Conservation (phyloP, 108 stramenopile species). For the Aureococcus anophagefferens region DNA sequence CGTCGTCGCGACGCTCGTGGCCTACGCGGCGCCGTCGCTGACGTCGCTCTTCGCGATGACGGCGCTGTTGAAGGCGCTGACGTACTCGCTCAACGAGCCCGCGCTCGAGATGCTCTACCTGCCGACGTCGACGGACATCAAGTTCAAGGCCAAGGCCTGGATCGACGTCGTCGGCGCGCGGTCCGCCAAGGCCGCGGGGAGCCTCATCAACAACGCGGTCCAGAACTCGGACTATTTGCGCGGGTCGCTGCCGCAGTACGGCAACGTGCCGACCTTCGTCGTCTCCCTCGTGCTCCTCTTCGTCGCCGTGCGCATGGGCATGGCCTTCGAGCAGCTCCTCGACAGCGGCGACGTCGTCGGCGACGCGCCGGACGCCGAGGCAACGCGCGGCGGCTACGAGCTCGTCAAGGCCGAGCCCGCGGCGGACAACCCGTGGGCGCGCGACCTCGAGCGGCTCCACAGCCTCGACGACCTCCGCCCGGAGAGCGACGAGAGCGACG, state of each 20-base stretch:
- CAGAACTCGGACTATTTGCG: slow-evolving; percentile 15
- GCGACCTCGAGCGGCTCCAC: too few species aligned
- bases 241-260: slow-evolving; percentile 13
- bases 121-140: slow-evolving; percentile 32
- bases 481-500: too few species aligned
- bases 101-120: slow-evolving; percentile 44
- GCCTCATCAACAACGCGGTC: slow-evolving; percentile 34
- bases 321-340: slow-evolving; percentile 23
- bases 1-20: slow-evolving; percentile 14
- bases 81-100: slow-evolving; percentile 44
- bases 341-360: slow-evolving; percentile 28
- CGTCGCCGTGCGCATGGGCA: slow-evolving; percentile 30
- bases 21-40: slow-evolving; percentile 17
- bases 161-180: slow-evolving; percentile 44
- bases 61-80: slow-evolving; percentile 42
- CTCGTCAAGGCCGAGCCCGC: background rate
- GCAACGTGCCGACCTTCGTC: slow-evolving; percentile 19
- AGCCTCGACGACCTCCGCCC: too few species aligned
- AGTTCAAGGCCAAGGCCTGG: slow-evolving; percentile 47
- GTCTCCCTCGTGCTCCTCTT: slow-evolving; percentile 19
- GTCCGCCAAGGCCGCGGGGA: slow-evolving; percentile 32
- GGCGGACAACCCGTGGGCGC: too few species aligned
- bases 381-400: background rate
- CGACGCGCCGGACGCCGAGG: background rate
- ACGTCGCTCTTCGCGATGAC: slow-evolving; percentile 29